These are phyloP conservation scores for Stramenopiles sp. DNA, from an alignment of 352 stramenopile species.

Conservation along the genomic window DNA sequence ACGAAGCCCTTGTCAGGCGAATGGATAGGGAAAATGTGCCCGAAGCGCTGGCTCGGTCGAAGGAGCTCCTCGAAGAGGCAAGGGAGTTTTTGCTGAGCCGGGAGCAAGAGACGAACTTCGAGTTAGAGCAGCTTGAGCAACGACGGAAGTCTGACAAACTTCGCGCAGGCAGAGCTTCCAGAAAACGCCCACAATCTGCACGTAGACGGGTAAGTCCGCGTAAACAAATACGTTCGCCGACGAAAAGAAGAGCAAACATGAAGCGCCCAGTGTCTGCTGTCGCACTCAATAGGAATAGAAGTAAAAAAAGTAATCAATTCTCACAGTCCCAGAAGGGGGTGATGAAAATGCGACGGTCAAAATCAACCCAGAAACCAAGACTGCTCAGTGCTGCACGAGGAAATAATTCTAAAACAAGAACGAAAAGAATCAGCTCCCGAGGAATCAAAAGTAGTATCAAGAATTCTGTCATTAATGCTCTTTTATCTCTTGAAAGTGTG, in stretches of 20 bases:
- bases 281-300: background rate
- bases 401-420: no score
- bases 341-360: background rate
- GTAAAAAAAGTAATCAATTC: no score
- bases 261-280: background rate
- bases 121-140: background rate
- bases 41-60: background rate
- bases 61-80: background rate
- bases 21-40: background rate
- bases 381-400: background rate
- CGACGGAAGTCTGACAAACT: background rate
- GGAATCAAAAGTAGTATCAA: background rate
- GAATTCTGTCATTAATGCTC: background rate
- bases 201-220: background rate
- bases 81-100: background rate
- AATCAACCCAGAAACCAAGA: background rate
- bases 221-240: background rate
- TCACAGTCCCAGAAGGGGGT: background rate
- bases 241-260: background rate
- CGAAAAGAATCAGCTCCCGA: no score
- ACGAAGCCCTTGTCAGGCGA: background rate
- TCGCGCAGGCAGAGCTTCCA: background rate
- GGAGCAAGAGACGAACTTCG: background rate
- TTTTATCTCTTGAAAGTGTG: background rate
- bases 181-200: background rate